Conservation (phyloP, 805 yeast genomes). For the Pichia thaimueangensis region DNA sequence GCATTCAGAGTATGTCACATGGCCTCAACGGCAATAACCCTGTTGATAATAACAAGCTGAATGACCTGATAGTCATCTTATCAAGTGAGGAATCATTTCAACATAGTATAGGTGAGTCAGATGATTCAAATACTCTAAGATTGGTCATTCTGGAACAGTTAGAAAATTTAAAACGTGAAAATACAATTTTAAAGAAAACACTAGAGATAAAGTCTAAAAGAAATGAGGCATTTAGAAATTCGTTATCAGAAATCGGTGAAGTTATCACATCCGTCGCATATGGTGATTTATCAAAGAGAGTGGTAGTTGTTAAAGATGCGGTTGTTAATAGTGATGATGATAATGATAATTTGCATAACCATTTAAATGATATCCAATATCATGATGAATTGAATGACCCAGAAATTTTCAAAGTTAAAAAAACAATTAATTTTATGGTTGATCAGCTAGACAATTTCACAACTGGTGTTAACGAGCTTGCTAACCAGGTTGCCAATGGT, state of each 20-base stretch:
- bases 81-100: too few relatives aligned
- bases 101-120: too few relatives aligned
- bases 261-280: constrained; percentile 84
- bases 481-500: constrained; percentile 88
- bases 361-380: constrained; percentile 22
- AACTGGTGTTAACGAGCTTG: constrained; percentile 74
- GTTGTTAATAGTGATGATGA: not conserved
- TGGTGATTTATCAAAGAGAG: constrained; percentile 82
- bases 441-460: constrained; percentile 79
- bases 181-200: constrained; percentile 13
- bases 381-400: constrained; percentile 56
- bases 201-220: constrained; percentile 32
- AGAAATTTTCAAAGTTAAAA: constrained; percentile 71
- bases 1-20: too few relatives aligned
- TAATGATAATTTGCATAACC: not conserved
- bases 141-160: constrained; percentile 16
- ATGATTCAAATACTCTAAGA: too few relatives aligned
- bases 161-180: constrained; percentile 15
- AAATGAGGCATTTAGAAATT: constrained; percentile 65
- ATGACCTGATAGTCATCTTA: constrained; percentile 3
- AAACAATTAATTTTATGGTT: constrained; percentile 84
- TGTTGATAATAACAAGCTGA: too few relatives aligned
- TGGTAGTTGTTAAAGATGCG: constrained; percentile 31
- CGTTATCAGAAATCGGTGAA: constrained; percentile 73
- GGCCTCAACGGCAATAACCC: too few relatives aligned